A percentile compares a stretch with the other conserved stretches of the same genome.
Conservation (phyloP, 495 filamentous ascomycete species). For the Hypoxylon lenormandii region DNA sequence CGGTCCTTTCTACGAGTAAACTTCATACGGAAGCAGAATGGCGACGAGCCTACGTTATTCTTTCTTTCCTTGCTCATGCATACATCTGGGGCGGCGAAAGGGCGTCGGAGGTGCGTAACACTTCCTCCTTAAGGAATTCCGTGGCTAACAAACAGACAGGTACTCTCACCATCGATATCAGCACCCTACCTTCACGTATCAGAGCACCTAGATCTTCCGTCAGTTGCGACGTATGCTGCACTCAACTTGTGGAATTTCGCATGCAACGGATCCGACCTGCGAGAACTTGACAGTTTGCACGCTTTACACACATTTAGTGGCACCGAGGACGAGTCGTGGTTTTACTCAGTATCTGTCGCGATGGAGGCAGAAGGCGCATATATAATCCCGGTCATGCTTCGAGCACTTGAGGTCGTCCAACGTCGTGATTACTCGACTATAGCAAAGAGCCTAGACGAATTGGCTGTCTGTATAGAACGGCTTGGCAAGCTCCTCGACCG, state of each 20-base stretch:
- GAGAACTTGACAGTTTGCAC: constrained; percentile 76
- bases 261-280: constrained; percentile 72
- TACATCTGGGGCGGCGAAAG: constrained; percentile 77
- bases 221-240: constrained; percentile 89
- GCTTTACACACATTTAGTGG: constrained; percentile 90
- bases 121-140: background rate
- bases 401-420: constrained; percentile 76
- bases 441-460: constrained; percentile 69
- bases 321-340: constrained; percentile 95
- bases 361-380: constrained; percentile 89
- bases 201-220: constrained; percentile 80
- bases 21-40: constrained; percentile 83
- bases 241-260: constrained; percentile 93
- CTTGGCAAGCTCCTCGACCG: constrained; percentile 74
- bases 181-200: constrained; percentile 81
- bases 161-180: constrained; percentile 81
- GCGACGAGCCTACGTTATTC: constrained; percentile 85
- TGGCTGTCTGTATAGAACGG: constrained; percentile 78
- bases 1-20: constrained; percentile 78
- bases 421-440: constrained; percentile 69
- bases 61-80: constrained; percentile 86
- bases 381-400: constrained; percentile 82
- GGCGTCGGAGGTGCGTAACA: constrained; percentile 49
- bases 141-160: constrained; percentile 38
- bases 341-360: constrained; percentile 91